phyloP scores from a whole-genome alignment of 2,329 filamentous ascomycete species.

The Cercospora zeae-maydis region DNA sequence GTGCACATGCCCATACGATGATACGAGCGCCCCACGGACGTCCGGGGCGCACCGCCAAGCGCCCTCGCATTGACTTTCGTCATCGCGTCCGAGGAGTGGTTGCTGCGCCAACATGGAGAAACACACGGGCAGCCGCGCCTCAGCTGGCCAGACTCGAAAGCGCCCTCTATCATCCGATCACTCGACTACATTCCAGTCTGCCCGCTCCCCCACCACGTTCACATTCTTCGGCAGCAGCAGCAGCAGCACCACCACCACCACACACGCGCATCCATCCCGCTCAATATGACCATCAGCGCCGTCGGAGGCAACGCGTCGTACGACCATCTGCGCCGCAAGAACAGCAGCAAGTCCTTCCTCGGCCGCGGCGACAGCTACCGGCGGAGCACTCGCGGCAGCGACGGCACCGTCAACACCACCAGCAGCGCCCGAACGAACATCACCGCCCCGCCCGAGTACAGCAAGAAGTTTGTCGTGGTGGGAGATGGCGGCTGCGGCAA shows the following conservation, averaged over 20 bases:
- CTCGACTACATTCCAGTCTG: slow-evolving; percentile 1
- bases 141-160: not conserved
- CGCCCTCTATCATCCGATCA: not conserved
- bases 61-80: not conserved
- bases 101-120: not conserved
- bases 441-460: slow-evolving; percentile 88
- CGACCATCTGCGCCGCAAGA: slow-evolving; percentile 58
- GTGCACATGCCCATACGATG: too few relatives aligned
- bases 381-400: slow-evolving; percentile 59
- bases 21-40: too few relatives aligned
- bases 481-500: slow-evolving; percentile 98
- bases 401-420: slow-evolving; percentile 82
- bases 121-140: not conserved
- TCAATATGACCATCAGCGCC: slow-evolving; percentile 34
- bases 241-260: too few relatives aligned
- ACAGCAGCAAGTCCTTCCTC: slow-evolving; percentile 38
- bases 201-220: not conserved
- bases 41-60: not conserved
- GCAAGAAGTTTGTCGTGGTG: slow-evolving; percentile 98
- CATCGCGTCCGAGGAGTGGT: not conserved
- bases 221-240: slow-evolving; percentile 19
- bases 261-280: not conserved
- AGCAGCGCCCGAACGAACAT: slow-evolving; percentile 75
- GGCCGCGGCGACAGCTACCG: slow-evolving; percentile 35
- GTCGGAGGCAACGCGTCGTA: slow-evolving; percentile 42